Evolutionary conservation across 768 basidiomycete species (phyloP).

Genomic region (Lyophyllum decastes): DNA sequence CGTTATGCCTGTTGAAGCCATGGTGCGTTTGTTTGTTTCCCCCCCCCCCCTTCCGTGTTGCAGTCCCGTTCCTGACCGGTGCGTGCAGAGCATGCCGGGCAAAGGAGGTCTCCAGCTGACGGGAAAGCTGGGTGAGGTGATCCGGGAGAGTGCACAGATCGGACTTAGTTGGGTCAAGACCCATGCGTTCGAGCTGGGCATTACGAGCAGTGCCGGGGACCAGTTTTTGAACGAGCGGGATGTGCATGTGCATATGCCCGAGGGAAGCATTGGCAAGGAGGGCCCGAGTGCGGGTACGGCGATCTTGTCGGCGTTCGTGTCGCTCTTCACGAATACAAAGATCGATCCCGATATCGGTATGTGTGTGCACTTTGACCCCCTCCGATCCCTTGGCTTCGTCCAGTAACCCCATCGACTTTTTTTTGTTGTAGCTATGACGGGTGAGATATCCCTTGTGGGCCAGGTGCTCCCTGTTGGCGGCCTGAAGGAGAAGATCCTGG

Average conservation of each 20-base stretch:
- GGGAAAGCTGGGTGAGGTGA: constrained; percentile 97
- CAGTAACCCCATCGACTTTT: not conserved
- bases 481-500: constrained; percentile 93
- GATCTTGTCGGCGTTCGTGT: constrained; percentile 88
- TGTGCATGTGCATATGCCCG: constrained; percentile 97
- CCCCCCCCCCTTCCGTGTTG: not conserved
- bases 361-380: constrained; percentile 30
- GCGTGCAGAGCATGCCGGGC: constrained; percentile 88
- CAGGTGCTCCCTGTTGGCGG: constrained; percentile 97
- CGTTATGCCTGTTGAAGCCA: constrained; percentile 96
- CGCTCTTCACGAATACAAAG: constrained; percentile 82
- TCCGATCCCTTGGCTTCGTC: not conserved
- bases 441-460: constrained; percentile 94
- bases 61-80: not conserved
- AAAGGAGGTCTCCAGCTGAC: constrained; percentile 91
- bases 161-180: constrained; percentile 91
- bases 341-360: constrained; percentile 87
- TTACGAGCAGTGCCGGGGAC: constrained; percentile 70
- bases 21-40: constrained; percentile 57
- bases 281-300: constrained; percentile 98
- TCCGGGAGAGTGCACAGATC: constrained; percentile 95
- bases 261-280: constrained; percentile 91
- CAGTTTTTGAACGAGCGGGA: constrained; percentile 85
- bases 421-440: constrained; percentile 81
- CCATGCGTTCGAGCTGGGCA: constrained; percentile 87